Base-by-base conservation (phyloP, 345 rosid genomes). In the Physaria fendleri region DNA sequence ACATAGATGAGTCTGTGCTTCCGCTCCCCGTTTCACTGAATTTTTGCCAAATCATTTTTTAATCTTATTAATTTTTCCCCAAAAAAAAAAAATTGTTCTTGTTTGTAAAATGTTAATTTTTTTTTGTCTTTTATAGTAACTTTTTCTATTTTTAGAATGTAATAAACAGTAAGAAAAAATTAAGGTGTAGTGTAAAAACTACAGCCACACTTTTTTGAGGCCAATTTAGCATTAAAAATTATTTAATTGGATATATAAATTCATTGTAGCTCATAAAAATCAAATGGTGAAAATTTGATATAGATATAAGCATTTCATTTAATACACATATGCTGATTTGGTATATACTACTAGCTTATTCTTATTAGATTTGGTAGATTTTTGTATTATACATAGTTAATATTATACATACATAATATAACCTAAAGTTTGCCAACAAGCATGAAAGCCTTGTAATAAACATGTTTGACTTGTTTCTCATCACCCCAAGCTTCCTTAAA, bases 401-500 rank as follows among this genome's bases (percentile, higher is more conserved):
- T 28, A 50, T 10, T 3, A 29, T 15, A 56, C 12, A 5, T 27
- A 25, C 6, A 47, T 16, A 30, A 30, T 24, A 29, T 29, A 2
- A 45, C 32, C 49, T 62, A 38, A 40, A 62, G 40, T 46, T 66
- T 70, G 2, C 95, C 91, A 0, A 68, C 85, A 18, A 79, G 80
- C 88, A 84, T 71, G 56, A 57, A 74, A 5, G 79, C 81, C 70
- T 78, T 82, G 45, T 56, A 76, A 13, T 1, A 51, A 8, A 79
- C 55, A 10, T 74, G 13, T 43, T 80, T 66, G 6, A 80, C 82
- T 76, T 68, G 54, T 8, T 32, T 9, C 0, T 66, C 11, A 3
- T 83, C 78, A 16, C 86, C 95, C 83, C 85, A 80, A 20, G 85
- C 88, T 29, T 2, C 45, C 67, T 70, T 77, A 10, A 87, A 46